Evolutionary conservation across 192 early-diverging fungal genomes (phyloP).

Genomic region (Backusella tuberculispora): DNA sequence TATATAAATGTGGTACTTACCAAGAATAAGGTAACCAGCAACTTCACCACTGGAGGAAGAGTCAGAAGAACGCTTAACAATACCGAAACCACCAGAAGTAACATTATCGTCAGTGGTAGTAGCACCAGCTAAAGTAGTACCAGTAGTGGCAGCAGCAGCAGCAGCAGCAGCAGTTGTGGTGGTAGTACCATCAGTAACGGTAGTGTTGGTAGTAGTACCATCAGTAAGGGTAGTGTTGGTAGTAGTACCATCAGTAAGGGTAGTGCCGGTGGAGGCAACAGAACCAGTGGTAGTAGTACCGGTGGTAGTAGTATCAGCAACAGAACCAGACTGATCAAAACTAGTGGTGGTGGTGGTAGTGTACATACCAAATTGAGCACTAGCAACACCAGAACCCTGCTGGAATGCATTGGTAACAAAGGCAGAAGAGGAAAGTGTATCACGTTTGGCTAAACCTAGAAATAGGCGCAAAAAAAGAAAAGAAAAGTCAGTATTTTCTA

Average conservation of each 20-base stretch:
- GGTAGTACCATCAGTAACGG: conserved; percentile 8
- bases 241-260: background rate
- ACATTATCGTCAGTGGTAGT: background rate
- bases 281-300: background rate
- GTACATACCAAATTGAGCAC: conserved; percentile 42
- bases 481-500: no score
- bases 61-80: conserved; percentile 29
- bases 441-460: conserved; percentile 28
- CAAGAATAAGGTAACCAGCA: conserved; percentile 39
- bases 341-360: conserved; percentile 13
- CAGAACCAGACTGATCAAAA: conserved; percentile 23
- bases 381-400: conserved; percentile 31
- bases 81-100: conserved; percentile 28
- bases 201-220: background rate
- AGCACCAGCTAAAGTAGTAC: background rate
- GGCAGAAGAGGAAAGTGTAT: conserved; percentile 21
- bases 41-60: background rate
- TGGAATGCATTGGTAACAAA: conserved; percentile 37
- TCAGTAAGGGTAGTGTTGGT: no score
- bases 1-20: conserved; percentile 5
- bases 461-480: no score
- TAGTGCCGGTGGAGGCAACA: background rate
- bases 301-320: background rate
- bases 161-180: background rate
- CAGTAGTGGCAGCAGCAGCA: background rate